A percentile compares a stretch with the other conserved stretches of the same genome.
These are phyloP conservation scores for Neopestalotiopsis sp. DNA, from an alignment of 2,329 filamentous ascomycete species.

Conservation along the genomic window DNA sequence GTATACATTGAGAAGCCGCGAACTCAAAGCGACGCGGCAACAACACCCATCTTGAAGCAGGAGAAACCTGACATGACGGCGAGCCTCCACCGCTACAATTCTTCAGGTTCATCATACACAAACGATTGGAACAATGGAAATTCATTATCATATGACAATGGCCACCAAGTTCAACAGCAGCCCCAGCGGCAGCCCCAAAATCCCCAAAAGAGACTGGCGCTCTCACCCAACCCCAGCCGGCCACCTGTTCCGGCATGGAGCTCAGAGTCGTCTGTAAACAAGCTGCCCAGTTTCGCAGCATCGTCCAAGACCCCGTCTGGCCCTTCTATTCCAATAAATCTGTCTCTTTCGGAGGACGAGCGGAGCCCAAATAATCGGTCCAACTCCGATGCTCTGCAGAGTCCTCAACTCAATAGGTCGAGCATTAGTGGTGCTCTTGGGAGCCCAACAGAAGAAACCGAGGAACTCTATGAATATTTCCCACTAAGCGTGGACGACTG, in stretches of 20 bases:
- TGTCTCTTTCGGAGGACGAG: constrained; percentile 67
- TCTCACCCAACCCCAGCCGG: constrained; percentile 56
- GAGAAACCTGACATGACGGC: constrained; percentile 36
- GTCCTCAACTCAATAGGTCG: constrained; percentile 46
- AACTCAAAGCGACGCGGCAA: constrained; percentile 41
- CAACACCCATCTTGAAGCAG: constrained; percentile 33
- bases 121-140: constrained; percentile 54
- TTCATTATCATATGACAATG: constrained; percentile 35
- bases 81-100: constrained; percentile 32
- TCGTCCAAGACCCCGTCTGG: constrained; percentile 31
- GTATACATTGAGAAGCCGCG: constrained; percentile 54
- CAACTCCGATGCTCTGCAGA: constrained; percentile 53
- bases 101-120: constrained; percentile 37
- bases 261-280: constrained; percentile 34
- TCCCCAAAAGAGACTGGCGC: constrained; percentile 57
- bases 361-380: constrained; percentile 58
- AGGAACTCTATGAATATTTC: constrained; percentile 93
- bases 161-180: constrained; percentile 39
- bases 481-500: constrained; percentile 90
- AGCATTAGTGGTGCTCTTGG: constrained; percentile 48
- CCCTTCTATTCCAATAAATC: constrained; percentile 48
- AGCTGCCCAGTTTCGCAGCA: constrained; percentile 27
- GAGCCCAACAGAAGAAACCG: constrained; percentile 76
- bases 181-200: constrained; percentile 27
- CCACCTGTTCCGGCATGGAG: constrained; percentile 61